phyloP scores from a whole-genome alignment of 2,329 filamentous ascomycete species.

The Paracoccidioides lutzii region DNA sequence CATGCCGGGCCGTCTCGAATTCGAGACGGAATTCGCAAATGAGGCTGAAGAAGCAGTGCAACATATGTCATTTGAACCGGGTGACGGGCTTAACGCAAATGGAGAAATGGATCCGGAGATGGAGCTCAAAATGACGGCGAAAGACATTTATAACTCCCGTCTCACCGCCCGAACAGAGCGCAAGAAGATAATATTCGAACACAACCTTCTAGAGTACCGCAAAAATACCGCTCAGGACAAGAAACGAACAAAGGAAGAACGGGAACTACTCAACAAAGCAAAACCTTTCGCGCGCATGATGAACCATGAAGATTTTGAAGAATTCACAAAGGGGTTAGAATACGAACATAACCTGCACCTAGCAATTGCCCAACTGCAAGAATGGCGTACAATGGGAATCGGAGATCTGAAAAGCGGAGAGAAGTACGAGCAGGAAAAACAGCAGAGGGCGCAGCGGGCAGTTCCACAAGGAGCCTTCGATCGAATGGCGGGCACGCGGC shows the following conservation, averaged over 20 bases:
- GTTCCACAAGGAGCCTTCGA: conserved; percentile 70
- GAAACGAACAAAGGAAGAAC: conserved; percentile 90
- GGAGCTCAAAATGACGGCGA: conserved; percentile 92
- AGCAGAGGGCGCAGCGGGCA: conserved; percentile 52
- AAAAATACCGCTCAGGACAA: conserved; percentile 85
- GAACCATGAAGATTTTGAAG: conserved; percentile 82
- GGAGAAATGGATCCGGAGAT: conserved; percentile 88
- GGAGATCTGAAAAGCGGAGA: conserved; percentile 75
- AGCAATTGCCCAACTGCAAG: conserved; percentile 80
- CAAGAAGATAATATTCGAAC: conserved; percentile 94
- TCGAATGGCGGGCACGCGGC: conserved; percentile 60
- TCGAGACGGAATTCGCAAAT: conserved; percentile 95
- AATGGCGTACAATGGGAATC: conserved; percentile 79
- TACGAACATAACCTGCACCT: conserved; percentile 85
- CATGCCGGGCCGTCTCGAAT: conserved; percentile 94
- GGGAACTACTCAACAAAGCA: conserved; percentile 78
- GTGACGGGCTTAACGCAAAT: conserved; percentile 81
- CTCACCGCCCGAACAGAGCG: conserved; percentile 82
- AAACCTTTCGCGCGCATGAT: conserved; percentile 97
- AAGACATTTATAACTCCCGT: conserved; percentile 94
- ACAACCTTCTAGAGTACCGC: conserved; percentile 82
- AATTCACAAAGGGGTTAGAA: conserved; percentile 69
- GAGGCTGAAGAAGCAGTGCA: conserved; percentile 97
- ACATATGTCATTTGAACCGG: conserved; percentile 95
- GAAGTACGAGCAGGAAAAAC: conserved; percentile 86